A percentile compares a stretch with the other conserved stretches of the same genome.
phyloP scores from a whole-genome alignment of 257 asterid species.

The Fraxinus pennsylvanica region DNA sequence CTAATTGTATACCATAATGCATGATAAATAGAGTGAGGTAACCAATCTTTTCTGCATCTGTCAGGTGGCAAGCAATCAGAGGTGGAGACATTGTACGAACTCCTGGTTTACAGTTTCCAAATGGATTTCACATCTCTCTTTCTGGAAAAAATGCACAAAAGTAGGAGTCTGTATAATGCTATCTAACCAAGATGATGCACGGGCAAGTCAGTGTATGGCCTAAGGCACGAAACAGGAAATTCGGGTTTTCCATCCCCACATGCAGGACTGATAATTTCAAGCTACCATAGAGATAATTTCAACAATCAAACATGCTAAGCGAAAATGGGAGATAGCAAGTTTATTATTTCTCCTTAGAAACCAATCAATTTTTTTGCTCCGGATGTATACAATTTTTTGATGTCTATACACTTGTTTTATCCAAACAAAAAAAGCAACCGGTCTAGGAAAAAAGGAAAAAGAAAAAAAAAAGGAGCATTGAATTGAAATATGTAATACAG shows the following conservation, averaged over 20 bases:
- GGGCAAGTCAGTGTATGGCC: conserved; percentile 19
- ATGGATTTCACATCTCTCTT: conserved; percentile 61
- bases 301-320: conserved; percentile 17
- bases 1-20: background rate
- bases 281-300: conserved; percentile 17
- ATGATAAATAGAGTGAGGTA: background rate
- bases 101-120: conserved; percentile 50
- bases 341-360: conserved; percentile 6
- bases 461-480: background rate
- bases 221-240: conserved; percentile 6
- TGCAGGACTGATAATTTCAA: conserved; percentile 13
- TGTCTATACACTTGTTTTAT: background rate
- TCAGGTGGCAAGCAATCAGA: conserved; percentile 52
- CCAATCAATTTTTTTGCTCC: background rate
- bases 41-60: conserved; percentile 24
- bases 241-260: conserved; percentile 2
- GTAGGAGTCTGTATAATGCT: conserved; percentile 15
- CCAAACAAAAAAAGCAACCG: conserved; percentile 9
- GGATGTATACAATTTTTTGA: background rate
- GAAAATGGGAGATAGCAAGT: background rate
- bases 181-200: background rate
- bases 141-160: conserved; percentile 21
- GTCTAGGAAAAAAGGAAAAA: background rate
- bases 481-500: background rate
- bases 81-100: conserved; percentile 22